Evolutionary conservation across 75 land plant genomes (phyloP).

Genomic region (Ceratopteris richardii): DNA sequence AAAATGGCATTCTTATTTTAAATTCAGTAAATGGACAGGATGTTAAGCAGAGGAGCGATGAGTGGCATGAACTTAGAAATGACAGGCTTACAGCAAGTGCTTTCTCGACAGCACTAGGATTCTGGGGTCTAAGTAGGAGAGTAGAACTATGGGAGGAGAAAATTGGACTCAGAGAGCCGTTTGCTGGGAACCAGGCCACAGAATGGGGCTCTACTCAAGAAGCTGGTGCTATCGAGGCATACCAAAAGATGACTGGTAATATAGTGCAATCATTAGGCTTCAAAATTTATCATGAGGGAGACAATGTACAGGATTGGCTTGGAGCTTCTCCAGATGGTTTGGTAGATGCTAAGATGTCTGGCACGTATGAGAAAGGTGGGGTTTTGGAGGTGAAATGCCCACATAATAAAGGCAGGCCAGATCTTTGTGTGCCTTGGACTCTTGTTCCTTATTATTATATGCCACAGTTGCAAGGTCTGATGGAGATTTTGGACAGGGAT

Average conservation of each 20-base stretch:
- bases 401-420: conserved; percentile 28
- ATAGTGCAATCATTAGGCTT: conserved; percentile 32
- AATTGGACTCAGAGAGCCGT: conserved; percentile 40
- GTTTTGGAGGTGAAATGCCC: conserved; percentile 78
- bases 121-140: conserved; percentile 67
- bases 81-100: conserved; percentile 90
- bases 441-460: conserved; percentile 41
- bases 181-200: conserved; percentile 42
- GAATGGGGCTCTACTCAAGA: conserved; percentile 55
- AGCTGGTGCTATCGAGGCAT: conserved; percentile 43
- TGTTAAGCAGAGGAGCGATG: conserved; percentile 62
- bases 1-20: not conserved
- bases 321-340: conserved; percentile 70
- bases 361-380: conserved; percentile 25
- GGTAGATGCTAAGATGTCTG: conserved; percentile 12
- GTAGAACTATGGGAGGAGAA: conserved; percentile 63
- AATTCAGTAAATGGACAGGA: conserved; percentile 5
- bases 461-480: conserved; percentile 67
- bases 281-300: conserved; percentile 31
- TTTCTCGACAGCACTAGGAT: conserved; percentile 83
- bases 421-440: conserved; percentile 37
- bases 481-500: conserved; percentile 61
- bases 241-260: conserved; percentile 55
- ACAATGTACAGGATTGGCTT: conserved; percentile 45
- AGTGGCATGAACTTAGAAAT: conserved; percentile 81